These are phyloP conservation scores for Erigeron canadensis DNA, from an alignment of 129 eudicot genomes.

Conservation along the genomic window DNA sequence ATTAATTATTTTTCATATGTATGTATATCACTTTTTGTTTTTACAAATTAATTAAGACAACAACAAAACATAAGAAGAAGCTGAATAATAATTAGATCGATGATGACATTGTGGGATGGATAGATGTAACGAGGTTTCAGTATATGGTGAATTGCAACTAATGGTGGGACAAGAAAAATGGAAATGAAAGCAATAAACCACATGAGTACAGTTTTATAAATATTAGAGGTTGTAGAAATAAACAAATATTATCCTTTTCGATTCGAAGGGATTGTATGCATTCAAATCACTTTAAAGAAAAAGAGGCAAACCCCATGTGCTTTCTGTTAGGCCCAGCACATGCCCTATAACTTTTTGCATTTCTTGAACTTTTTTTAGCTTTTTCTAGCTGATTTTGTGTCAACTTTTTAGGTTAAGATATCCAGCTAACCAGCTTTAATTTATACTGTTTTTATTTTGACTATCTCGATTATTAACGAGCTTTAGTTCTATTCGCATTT, in stretches of 20 bases:
- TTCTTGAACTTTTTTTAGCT: conserved; percentile 14
- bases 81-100: too few species aligned
- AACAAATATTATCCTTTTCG: not conserved
- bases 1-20: too few species aligned
- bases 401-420: too few species aligned
- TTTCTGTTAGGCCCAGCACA: conserved; percentile 39
- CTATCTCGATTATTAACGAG: too few species aligned
- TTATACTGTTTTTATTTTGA: too few species aligned
- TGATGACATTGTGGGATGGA: conserved; percentile 1
- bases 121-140: conserved; percentile 1
- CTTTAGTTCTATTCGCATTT: too few species aligned
- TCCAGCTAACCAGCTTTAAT: too few species aligned
- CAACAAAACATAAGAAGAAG: not conserved
- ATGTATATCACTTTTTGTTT: not conserved
- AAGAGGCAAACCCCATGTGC: conserved; percentile 31
- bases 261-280: not conserved
- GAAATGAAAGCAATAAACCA: not conserved
- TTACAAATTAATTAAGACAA: too few species aligned
- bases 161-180: not conserved
- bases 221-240: not conserved
- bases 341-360: conserved; percentile 30
- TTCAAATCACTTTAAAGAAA: conserved; percentile 1
- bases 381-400: not conserved
- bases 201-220: not conserved
- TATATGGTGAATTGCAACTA: conserved; percentile 3